These are phyloP conservation scores for Fraxinus americana DNA, from an alignment of 257 asterid genomes.

Conservation along the genomic window DNA sequence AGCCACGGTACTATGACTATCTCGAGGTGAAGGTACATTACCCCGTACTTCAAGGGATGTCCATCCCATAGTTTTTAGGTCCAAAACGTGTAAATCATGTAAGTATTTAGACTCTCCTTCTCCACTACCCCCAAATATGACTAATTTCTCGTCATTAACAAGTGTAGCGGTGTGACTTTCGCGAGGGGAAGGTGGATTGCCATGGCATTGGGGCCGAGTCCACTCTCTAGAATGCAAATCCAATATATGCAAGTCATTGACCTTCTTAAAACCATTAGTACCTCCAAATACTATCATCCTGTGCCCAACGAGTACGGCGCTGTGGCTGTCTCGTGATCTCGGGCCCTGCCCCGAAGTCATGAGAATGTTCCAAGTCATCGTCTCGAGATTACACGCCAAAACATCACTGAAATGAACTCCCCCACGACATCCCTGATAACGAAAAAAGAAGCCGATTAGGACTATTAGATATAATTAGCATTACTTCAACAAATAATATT, in stretches of 20 bases:
- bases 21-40: constrained; percentile 68
- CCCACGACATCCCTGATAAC: constrained; percentile 80
- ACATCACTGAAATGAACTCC: constrained; percentile 94
- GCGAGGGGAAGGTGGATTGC: constrained; percentile 74
- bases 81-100: constrained; percentile 75
- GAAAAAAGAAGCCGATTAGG: background rate
- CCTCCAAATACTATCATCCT: constrained; percentile 88
- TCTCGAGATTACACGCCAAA: constrained; percentile 63
- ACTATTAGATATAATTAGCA: background rate
- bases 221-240: constrained; percentile 72
- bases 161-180: constrained; percentile 87
- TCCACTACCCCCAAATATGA: constrained; percentile 93
- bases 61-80: constrained; percentile 82
- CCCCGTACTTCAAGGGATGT: constrained; percentile 62
- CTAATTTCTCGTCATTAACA: constrained; percentile 52
- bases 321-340: constrained; percentile 94
- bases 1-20: constrained; percentile 77
- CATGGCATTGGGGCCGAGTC: constrained; percentile 71
- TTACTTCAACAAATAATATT: no score
- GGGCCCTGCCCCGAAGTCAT: constrained; percentile 81
- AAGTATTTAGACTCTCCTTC: constrained; percentile 82
- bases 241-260: constrained; percentile 72
- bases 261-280: constrained; percentile 81
- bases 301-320: constrained; percentile 63
- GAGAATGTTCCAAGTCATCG: constrained; percentile 71